Evolutionary conservation across 768 basidiomycete species (phyloP), one percentile per base, ranked within the genome.

Genomic region (Russula compacta): DNA sequence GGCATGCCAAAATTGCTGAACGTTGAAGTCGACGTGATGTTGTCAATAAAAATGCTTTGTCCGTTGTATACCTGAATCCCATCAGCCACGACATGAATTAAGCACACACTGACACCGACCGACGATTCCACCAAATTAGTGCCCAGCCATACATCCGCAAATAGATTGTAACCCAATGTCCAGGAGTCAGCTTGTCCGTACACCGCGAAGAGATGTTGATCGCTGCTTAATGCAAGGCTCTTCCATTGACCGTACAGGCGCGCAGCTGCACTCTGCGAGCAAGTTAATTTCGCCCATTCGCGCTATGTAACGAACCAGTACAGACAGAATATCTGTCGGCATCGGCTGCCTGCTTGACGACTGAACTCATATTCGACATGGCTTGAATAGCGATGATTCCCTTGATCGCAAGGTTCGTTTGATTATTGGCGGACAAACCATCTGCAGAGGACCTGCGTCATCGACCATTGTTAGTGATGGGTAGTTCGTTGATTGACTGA

Each of bases 341-440:
- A 15, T 71, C 67, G 0, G 33, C 54, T 0, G 36, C 29, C 7
- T 70, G 24, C 0, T 68, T 66, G 10, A 71, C 42, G 5, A 67
- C 55, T 2, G 70, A 64, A 3, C 77, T 75, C 43, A 87, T 83
- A 60, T 81, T 73, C 2, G 80, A 75, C 83, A 87, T 85, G 6
- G 81, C 82, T 63, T 79, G 73, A 67, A 87, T 84, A 6, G 83
- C 85, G 52, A 85, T 72, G 60, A 86, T 84, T 35, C 85, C 86
- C 67, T 87, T 88, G 71, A 86, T 81, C n/a, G 21, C 21, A 32
- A 86, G 74, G 67, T 86, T 86, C 14, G 85, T 86, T 68, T 85
- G 83, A 66, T 86, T 85, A 8, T 77, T 76, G 29, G 38, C 58
- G 0, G 39, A 19, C 12, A 42, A 17, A 5, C 15, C 10, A 50